Percentiles rank a stretch among this genome's conserved stretches.
Conservation (phyloP, 2,329 filamentous ascomycete genomes). For the Claviceps humidiphila region DNA sequence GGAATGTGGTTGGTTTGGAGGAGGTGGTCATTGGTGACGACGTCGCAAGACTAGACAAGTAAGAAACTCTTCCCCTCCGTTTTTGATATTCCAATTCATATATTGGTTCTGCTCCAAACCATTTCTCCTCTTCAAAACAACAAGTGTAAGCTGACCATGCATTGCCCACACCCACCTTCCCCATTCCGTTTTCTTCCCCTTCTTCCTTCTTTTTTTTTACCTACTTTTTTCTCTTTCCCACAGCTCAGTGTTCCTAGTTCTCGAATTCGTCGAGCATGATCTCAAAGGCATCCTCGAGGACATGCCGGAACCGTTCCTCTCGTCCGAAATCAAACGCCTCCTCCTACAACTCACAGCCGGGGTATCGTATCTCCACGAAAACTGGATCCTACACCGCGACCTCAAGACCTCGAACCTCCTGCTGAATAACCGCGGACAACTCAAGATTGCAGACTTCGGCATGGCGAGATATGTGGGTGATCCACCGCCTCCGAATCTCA, state of each 20-base stretch:
- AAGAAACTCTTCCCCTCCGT: conserved; percentile 7
- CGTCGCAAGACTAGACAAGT: conserved; percentile 40
- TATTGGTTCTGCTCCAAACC: not conserved
- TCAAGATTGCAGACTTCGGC: conserved; percentile 96
- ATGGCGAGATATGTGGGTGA: conserved; percentile 86
- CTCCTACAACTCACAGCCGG: conserved; percentile 71
- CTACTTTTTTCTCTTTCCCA: not conserved
- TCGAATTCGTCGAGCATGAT: conserved; percentile 96
- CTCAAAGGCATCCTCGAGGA: conserved; percentile 85
- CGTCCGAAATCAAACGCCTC: conserved; percentile 84
- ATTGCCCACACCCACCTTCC: too few relatives aligned
- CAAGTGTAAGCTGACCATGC: not conserved
- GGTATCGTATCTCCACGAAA: conserved; percentile 70
- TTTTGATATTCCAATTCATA: not conserved
- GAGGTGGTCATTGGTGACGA: conserved; percentile 73
- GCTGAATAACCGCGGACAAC: conserved; percentile 84
- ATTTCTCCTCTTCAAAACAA: too few relatives aligned
- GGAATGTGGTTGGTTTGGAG: conserved; percentile 67
- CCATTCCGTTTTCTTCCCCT: not conserved
- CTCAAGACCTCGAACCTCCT: conserved; percentile 90
- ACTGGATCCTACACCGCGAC: conserved; percentile 88
- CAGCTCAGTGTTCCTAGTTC: conserved; percentile 74
- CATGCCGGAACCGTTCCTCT: conserved; percentile 86
- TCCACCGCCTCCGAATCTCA: conserved; percentile 64
- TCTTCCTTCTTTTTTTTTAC: not conserved